Evolutionary conservation across 164 flowering plant species (phyloP).

Genomic region (Malania oleifera): DNA sequence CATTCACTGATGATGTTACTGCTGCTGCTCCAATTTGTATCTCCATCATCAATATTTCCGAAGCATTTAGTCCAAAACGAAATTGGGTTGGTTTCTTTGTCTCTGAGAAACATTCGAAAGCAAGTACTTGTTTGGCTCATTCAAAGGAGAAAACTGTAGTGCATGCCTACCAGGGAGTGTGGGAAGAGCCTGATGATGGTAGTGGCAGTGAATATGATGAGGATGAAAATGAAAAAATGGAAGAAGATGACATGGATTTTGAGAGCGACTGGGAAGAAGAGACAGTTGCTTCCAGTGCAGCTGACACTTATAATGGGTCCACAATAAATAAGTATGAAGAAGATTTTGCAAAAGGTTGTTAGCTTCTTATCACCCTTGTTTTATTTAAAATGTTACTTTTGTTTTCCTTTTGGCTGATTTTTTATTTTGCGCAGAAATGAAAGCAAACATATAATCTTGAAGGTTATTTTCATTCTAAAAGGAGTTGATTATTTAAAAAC

Average conservation of each 20-base stretch:
- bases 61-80: too few relatives aligned
- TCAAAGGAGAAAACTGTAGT: conserved; percentile 11
- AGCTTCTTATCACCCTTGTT: not conserved
- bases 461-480: too few relatives aligned
- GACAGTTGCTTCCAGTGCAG: conserved; percentile 6
- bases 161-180: conserved; percentile 17
- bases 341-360: conserved; percentile 45
- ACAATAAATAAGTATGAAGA: conserved; percentile 30
- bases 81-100: too few relatives aligned
- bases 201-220: conserved; percentile 44
- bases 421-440: not conserved
- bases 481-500: too few relatives aligned
- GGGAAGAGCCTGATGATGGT: conserved; percentile 83
- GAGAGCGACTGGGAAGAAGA: conserved; percentile 58
- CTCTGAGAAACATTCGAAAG: not conserved
- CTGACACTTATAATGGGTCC: conserved; percentile 2
- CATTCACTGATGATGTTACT: not conserved
- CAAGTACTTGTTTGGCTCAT: conserved; percentile 3
- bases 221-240: conserved; percentile 20
- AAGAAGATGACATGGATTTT: conserved; percentile 40
- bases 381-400: not conserved
- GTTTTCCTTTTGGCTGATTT: not conserved
- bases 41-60: too few relatives aligned
- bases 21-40: not conserved
- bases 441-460: too few relatives aligned